These are phyloP conservation scores for Cardamine resedifolia DNA, from an alignment of 345 rosid genomes.

Conservation along the genomic window DNA sequence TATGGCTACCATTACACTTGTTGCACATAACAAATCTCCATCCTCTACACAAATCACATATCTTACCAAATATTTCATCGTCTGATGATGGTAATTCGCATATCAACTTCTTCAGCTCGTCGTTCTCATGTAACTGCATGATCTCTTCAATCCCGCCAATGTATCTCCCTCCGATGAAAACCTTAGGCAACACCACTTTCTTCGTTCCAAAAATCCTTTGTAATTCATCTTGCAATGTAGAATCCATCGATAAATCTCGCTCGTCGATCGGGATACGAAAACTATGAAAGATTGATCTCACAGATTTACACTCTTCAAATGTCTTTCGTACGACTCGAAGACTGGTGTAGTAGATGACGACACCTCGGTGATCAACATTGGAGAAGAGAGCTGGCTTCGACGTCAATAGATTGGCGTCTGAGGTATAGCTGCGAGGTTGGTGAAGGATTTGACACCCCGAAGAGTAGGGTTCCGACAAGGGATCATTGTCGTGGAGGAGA, in stretches of 20 bases:
- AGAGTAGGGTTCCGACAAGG: slow-evolving; percentile 21
- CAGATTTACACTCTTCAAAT: slow-evolving; percentile 67
- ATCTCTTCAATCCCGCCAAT: slow-evolving; percentile 56
- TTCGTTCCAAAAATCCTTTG: slow-evolving; percentile 42
- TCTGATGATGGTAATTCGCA: slow-evolving; percentile 26
- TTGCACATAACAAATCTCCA: slow-evolving; percentile 53
- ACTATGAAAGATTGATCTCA: slow-evolving; percentile 58
- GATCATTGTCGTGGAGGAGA: slow-evolving; percentile 32
- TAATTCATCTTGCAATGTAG: slow-evolving; percentile 52
- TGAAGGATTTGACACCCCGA: slow-evolving; percentile 52
- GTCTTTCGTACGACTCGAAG: slow-evolving; percentile 71
- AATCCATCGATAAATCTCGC: slow-evolving; percentile 77
- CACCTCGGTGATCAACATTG: slow-evolving; percentile 41
- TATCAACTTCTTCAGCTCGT: slow-evolving; percentile 49
- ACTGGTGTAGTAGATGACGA: slow-evolving; percentile 75
- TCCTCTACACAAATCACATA: slow-evolving; percentile 52
- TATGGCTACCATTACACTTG: slow-evolving; percentile 59
- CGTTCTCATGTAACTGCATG: slow-evolving; percentile 42
- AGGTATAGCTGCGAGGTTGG: slow-evolving; percentile 50
- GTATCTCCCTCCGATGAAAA: slow-evolving; percentile 53
- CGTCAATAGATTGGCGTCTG: slow-evolving; percentile 37
- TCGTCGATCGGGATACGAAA: slow-evolving; percentile 62
- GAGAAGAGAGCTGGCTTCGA: slow-evolving; percentile 15
- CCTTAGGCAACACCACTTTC: slow-evolving; percentile 41
- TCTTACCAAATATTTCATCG: slow-evolving; percentile 7